Evolutionary conservation across 345 rosid species (phyloP), one percentile per base, ranked within the genome.

Genomic region (Limnanthes douglasii): DNA sequence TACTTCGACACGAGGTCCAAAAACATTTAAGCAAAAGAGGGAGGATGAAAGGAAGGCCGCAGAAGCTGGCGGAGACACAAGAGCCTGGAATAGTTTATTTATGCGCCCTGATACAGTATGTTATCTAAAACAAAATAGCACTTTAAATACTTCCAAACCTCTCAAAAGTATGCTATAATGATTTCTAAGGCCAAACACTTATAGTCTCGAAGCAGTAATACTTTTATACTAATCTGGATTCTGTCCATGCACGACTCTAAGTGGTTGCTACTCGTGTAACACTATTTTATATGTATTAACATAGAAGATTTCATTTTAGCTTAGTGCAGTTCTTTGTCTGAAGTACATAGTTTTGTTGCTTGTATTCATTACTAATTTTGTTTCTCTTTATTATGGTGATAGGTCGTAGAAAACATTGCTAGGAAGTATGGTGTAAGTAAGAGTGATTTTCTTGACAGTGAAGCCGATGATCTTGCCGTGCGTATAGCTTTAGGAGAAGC

Each of bases 401-500:
- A 88, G 97, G 65, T 84, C 41, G 75, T 79, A 45, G 98, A 80
- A 57, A 73, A 79, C 65, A 65, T 84, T 43, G 82, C 79, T 22
- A 68, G 98, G 56, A 72, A 65, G 57, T 70, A 59, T 59, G 92
- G 98, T 17, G 72, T 90, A 27, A 77, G 79, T 54, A 90, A 90
- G 68, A 64, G 95, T 61, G 92, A 90, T 45, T 66, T 90, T 15
- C 94, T 90, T 53, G 94, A 84, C 60, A 72, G 69, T 28, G 92
- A 79, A 52, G 64, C 84, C 28, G 81, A 74, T 68, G 98, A 84
- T 66, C 94, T 79, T 62, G 94, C 92, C 16, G 95, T 84, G 20
- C 98, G 94, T 33, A 60, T 79, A 54, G 98, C 98, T 55, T 61
- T 90, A 67, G 98, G 77, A 37, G 95, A 90, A 70, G 77, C 95